These are phyloP conservation scores for Pseudoturritis turrita DNA, from an alignment of 345 rosid species.

Conservation along the genomic window DNA sequence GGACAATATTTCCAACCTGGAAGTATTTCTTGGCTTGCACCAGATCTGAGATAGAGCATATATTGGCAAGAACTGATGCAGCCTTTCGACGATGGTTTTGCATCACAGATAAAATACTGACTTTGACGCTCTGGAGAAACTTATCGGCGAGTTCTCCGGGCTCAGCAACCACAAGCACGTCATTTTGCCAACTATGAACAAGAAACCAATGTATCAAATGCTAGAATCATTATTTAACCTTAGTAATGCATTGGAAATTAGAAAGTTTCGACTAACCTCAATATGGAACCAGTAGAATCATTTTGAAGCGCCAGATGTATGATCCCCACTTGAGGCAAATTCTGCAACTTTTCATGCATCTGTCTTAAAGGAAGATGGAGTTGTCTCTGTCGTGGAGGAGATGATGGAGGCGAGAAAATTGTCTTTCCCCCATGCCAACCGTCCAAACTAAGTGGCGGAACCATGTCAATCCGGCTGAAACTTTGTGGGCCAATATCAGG, in stretches of 20 bases:
- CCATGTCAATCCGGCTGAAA: constrained; percentile 73
- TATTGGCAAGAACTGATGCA: constrained; percentile 56
- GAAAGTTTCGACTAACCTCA: constrained; percentile 55
- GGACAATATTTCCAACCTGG: constrained; percentile 83
- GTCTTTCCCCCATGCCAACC: constrained; percentile 60
- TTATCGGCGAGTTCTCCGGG: constrained; percentile 93
- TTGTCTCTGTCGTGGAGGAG: constrained; percentile 67
- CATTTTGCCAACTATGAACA: constrained; percentile 71
- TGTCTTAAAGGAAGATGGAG: constrained; percentile 70
- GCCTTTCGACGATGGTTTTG: constrained; percentile 47
- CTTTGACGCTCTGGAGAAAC: constrained; percentile 78
- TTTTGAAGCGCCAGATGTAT: constrained; percentile 92
- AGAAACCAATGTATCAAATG: background rate
- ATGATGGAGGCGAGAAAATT: constrained; percentile 59
- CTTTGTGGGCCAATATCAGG: constrained; percentile 75
- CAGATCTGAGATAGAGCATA: constrained; percentile 69
- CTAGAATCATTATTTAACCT: background rate
- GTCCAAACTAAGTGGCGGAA: constrained; percentile 94
- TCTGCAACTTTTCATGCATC: constrained; percentile 87
- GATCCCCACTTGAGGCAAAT: constrained; percentile 86
- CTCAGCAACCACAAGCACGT: constrained; percentile 95
- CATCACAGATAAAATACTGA: constrained; percentile 63
- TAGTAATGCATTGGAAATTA: background rate
- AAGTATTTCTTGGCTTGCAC: constrained; percentile 63
- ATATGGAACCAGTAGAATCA: constrained; percentile 69